Percentiles rank a stretch among this genome's conserved stretches.
These are phyloP conservation scores for Tirmania nivea DNA, from an alignment of 495 filamentous ascomycete genomes.

Conservation along the genomic window DNA sequence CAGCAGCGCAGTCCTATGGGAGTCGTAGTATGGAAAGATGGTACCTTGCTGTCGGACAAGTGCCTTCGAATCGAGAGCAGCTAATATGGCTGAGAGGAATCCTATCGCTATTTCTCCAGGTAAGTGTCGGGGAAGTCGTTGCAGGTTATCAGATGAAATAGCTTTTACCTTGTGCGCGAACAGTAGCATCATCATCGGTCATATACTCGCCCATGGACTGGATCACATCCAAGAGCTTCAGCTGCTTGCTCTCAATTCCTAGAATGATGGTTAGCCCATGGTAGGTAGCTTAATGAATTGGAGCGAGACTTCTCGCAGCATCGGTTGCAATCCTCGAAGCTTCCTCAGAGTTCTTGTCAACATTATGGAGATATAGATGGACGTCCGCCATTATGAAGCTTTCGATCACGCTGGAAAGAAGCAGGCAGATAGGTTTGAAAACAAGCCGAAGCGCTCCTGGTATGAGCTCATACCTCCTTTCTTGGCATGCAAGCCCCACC, in stretches of 20 bases:
- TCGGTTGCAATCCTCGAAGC: slow-evolving; percentile 35
- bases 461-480: too few relatives aligned
- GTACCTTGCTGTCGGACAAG: slow-evolving; percentile 40
- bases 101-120: slow-evolving; percentile 27
- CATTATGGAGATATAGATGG: slow-evolving; percentile 35
- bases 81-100: slow-evolving; percentile 45
- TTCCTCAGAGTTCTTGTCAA: slow-evolving; percentile 39
- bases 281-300: slow-evolving; percentile 3
- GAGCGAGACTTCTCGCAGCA: slow-evolving; percentile 32
- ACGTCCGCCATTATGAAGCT: slow-evolving; percentile 6
- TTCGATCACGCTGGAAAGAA: too few relatives aligned
- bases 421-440: too few relatives aligned
- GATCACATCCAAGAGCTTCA: slow-evolving; percentile 43
- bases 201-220: slow-evolving; percentile 48
- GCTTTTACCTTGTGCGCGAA: slow-evolving; percentile 31
- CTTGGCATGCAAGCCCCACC: too few relatives aligned
- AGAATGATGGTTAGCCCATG: background rate
- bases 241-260: slow-evolving; percentile 41
- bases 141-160: background rate
- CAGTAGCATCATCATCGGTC: slow-evolving; percentile 42
- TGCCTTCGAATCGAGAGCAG: slow-evolving; percentile 32
- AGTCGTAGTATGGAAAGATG: background rate
- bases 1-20: background rate
- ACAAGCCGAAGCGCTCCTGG: too few relatives aligned
- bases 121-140: too few relatives aligned